Evolutionary conservation across 2,329 filamentous ascomycete species (phyloP).

Genomic region (Aspergillus fructus): DNA sequence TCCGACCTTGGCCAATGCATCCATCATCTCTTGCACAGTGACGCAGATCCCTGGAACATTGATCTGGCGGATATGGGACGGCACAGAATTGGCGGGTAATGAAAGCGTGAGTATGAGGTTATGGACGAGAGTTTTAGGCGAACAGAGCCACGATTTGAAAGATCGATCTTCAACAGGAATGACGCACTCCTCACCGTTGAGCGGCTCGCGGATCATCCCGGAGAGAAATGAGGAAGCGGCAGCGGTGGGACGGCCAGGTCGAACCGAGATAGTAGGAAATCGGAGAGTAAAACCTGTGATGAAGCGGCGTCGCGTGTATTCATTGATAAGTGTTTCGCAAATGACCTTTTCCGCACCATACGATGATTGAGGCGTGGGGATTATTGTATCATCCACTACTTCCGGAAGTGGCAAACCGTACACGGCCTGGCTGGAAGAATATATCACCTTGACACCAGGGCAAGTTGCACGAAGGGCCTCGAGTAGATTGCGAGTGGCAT

Average conservation of each 20-base stretch:
- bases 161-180: slow-evolving; percentile 51
- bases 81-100: slow-evolving; percentile 42
- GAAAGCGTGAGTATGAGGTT: slow-evolving; percentile 54
- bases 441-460: slow-evolving; percentile 59
- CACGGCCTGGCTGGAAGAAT: slow-evolving; percentile 63
- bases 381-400: slow-evolving; percentile 51
- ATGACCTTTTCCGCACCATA: slow-evolving; percentile 66
- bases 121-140: slow-evolving; percentile 52
- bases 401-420: slow-evolving; percentile 59
- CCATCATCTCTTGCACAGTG: slow-evolving; percentile 57
- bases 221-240: slow-evolving; percentile 64
- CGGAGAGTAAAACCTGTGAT: slow-evolving; percentile 60
- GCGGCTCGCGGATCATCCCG: slow-evolving; percentile 64
- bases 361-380: slow-evolving; percentile 60
- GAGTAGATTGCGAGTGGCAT: slow-evolving; percentile 57
- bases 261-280: slow-evolving; percentile 62
- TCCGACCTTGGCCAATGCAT: slow-evolving; percentile 55
- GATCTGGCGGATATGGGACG: slow-evolving; percentile 50
- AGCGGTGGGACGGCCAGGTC: slow-evolving; percentile 59
- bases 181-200: slow-evolving; percentile 55
- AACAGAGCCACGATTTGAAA: slow-evolving; percentile 57
- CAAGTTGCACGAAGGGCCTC: slow-evolving; percentile 51
- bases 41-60: slow-evolving; percentile 58
- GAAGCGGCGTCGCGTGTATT: slow-evolving; percentile 59
- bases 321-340: slow-evolving; percentile 62